phyloP scores from a whole-genome alignment of 2,329 filamentous ascomycete genomes.

The Dothideomycetidae sp. region DNA sequence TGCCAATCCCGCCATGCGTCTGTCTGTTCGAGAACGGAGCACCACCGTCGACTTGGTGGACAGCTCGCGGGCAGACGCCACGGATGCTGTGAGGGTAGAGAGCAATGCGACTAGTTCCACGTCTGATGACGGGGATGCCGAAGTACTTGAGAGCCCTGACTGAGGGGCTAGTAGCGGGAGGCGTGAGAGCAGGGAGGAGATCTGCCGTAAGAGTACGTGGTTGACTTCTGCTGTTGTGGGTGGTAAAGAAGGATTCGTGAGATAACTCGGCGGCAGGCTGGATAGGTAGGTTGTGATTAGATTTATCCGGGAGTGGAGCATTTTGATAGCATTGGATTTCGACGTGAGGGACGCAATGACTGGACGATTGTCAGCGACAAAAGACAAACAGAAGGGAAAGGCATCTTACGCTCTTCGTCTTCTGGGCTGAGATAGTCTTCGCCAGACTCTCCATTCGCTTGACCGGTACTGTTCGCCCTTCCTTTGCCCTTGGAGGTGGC shows the following conservation, averaged over 20 bases:
- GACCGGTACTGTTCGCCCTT: constrained; percentile 22
- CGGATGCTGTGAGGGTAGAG: constrained; percentile 57
- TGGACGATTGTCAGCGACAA: constrained; percentile 17
- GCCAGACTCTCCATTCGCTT: constrained; percentile 18
- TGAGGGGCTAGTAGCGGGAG: constrained; percentile 72
- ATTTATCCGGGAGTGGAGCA: constrained; percentile 53
- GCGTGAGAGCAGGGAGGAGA: constrained; percentile 72
- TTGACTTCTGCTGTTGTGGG: constrained; percentile 22
- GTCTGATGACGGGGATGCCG: constrained; percentile 38
- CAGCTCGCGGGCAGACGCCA: constrained; percentile 56
- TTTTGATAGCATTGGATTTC: constrained; percentile 85
- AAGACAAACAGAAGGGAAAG: not conserved
- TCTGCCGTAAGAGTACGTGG: constrained; percentile 68
- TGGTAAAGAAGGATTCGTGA: constrained; percentile 33
- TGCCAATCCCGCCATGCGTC: constrained; percentile 1
- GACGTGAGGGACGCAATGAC: constrained; percentile 59
- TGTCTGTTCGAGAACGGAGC: constrained; percentile 25
- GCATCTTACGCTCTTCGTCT: constrained; percentile 45
- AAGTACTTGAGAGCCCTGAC: constrained; percentile 43
- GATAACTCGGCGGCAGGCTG: constrained; percentile 51
- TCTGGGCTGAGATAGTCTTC: constrained; percentile 38
- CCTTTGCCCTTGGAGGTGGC: constrained; percentile 22
- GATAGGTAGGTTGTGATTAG: constrained; percentile 56
- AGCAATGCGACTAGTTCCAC: constrained; percentile 66
- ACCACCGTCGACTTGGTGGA: constrained; percentile 54